phyloP scores from a whole-genome alignment of 805 yeast species.

The Wickerhamomyces ciferrii region DNA sequence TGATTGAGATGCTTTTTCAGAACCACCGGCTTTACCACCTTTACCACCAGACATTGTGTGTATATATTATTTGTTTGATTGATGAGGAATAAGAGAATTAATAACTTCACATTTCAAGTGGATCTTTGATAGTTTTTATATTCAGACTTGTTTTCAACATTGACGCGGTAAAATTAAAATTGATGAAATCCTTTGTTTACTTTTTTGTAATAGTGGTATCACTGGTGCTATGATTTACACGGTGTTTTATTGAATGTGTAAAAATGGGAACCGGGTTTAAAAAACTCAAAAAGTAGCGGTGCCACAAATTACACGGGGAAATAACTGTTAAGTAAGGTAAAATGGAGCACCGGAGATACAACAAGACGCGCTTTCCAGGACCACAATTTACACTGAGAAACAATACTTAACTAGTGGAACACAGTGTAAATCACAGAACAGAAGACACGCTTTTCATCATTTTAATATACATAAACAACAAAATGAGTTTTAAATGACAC shows the following conservation, averaged over 20 bases:
- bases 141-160: too few species aligned
- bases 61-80: conserved; percentile 10
- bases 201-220: not conserved
- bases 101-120: too few species aligned
- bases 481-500: too few species aligned
- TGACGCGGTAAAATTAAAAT: too few species aligned
- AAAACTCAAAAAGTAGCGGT: not conserved
- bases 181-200: not conserved
- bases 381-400: not conserved
- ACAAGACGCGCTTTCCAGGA: too few species aligned
- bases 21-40: conserved; percentile 90
- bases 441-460: not conserved
- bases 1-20: conserved; percentile 94
- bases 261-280: not conserved
- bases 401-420: too few species aligned
- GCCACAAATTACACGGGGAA: not conserved
- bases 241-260: too few species aligned
- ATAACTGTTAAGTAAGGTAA: not conserved
- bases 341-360: not conserved
- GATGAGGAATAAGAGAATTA: too few species aligned
- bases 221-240: not conserved
- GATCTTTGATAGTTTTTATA: not conserved
- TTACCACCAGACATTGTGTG: conserved; percentile 62
- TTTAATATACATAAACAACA: too few species aligned
- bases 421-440: not conserved